These are phyloP conservation scores for Rheum nobile DNA, from an alignment of 148 eudicot species.

Conservation along the genomic window DNA sequence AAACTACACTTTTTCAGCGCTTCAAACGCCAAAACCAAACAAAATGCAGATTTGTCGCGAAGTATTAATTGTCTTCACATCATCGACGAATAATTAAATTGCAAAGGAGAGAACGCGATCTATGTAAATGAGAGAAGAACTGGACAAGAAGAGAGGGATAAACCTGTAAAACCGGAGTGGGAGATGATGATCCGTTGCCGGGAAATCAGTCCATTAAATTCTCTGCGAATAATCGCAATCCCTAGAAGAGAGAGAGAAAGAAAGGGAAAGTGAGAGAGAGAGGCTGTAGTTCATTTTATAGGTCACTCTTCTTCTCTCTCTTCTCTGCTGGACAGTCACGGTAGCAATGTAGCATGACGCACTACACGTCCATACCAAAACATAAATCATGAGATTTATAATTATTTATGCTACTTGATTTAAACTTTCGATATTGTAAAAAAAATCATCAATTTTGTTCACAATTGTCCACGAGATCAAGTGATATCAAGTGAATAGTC, in stretches of 20 bases:
- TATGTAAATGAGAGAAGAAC: neutral
- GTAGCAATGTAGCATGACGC: too few relatives aligned
- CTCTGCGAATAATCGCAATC: conserved; percentile 2
- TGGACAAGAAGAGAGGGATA: neutral
- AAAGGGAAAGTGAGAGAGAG: conserved; percentile 20
- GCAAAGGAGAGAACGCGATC: neutral
- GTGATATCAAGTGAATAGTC: too few relatives aligned
- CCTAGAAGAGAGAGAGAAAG: conserved; percentile 16
- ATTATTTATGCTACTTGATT: too few relatives aligned
- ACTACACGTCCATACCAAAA: too few relatives aligned
- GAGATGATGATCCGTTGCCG: conserved; percentile 7
- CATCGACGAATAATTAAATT: neutral
- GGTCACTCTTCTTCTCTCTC: neutral
- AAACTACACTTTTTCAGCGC: neutral
- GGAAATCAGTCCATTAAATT: neutral
- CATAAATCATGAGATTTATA: too few relatives aligned
- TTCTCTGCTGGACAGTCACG: too few relatives aligned
- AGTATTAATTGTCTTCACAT: neutral
- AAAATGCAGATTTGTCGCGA: neutral
- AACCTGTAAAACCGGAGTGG: conserved; percentile 19
- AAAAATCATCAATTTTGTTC: too few relatives aligned
- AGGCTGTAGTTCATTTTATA: neutral
- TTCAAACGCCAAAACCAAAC: neutral
- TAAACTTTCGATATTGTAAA: too few relatives aligned
- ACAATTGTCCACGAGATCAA: too few relatives aligned